These are phyloP conservation scores for Zygosaccharomyces lentus DNA, from an alignment of 805 yeast genomes.

Conservation along the genomic window DNA sequence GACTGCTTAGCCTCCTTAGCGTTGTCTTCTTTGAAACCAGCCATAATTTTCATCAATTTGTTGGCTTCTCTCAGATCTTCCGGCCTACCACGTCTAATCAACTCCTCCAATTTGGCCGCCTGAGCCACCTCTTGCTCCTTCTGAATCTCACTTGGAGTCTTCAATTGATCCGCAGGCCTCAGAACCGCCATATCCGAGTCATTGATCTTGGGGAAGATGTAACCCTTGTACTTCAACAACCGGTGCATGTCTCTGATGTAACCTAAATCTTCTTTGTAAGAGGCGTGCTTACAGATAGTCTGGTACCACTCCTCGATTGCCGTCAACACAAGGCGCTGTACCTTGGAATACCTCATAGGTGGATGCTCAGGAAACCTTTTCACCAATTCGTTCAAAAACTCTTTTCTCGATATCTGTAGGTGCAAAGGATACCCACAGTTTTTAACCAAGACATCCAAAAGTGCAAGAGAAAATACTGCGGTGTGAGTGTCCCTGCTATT, in stretches of 20 bases:
- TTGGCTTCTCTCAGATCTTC: slow-evolving; percentile 95
- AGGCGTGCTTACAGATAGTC: slow-evolving; percentile 83
- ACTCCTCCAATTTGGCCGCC: slow-evolving; percentile 90
- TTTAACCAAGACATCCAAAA: slow-evolving; percentile 86
- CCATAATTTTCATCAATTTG: slow-evolving; percentile 95
- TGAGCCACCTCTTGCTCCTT: slow-evolving; percentile 91
- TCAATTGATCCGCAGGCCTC: slow-evolving; percentile 81
- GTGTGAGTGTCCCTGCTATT: slow-evolving; percentile 82
- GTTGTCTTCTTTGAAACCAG: slow-evolving; percentile 89
- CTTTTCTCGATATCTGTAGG: slow-evolving; percentile 89
- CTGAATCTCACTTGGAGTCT: slow-evolving; percentile 85
- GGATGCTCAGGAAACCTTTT: slow-evolving; percentile 93
- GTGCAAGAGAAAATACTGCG: slow-evolving; percentile 73
- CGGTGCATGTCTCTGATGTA: slow-evolving; percentile 96
- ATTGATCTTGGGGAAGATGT: slow-evolving; percentile 86
- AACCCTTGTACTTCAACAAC: slow-evolving; percentile 82
- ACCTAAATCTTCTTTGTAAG: slow-evolving; percentile 87
- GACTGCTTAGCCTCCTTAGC: slow-evolving; percentile 60
- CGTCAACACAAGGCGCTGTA: slow-evolving; percentile 79
- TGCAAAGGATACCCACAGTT: slow-evolving; percentile 98
- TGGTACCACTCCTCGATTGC: slow-evolving; percentile 97
- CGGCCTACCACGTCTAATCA: slow-evolving; percentile 92
- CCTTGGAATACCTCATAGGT: slow-evolving; percentile 74
- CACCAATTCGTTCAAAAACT: slow-evolving; percentile 88
- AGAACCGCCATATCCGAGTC: slow-evolving; percentile 89